These are phyloP conservation scores for Backusella luteola DNA, from an alignment of 192 early-diverging fungal species.

Conservation along the genomic window DNA sequence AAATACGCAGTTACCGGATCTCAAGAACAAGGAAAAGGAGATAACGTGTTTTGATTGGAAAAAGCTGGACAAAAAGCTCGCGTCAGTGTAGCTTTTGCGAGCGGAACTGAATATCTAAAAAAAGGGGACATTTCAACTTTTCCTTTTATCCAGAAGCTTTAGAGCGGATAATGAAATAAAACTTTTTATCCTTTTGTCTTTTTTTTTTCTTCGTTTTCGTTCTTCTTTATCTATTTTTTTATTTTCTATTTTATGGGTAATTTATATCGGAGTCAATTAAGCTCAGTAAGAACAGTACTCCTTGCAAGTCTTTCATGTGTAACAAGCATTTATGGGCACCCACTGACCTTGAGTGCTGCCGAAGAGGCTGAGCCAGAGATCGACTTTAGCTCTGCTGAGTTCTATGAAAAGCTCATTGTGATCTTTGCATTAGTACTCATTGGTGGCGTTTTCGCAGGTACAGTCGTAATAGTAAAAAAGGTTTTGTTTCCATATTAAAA, in stretches of 20 bases:
- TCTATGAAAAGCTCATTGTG: constrained; percentile 10
- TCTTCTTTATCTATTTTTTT: background rate
- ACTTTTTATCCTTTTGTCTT: background rate
- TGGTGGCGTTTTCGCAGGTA: constrained; percentile 33
- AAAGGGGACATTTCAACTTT: background rate
- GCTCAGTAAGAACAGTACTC: constrained; percentile 7
- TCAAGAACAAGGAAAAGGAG: no score
- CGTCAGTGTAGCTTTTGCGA: background rate
- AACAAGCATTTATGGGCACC: constrained; percentile 17
- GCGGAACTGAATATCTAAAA: background rate
- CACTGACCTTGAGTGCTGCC: background rate
- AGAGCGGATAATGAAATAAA: background rate
- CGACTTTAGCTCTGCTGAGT: constrained; percentile 12
- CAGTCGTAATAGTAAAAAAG: background rate
- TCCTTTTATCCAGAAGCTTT: background rate
- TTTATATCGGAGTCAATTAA: constrained; percentile 2
- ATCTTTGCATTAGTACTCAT: constrained; percentile 21
- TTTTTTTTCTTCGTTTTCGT: background rate
- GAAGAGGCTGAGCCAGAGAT: background rate
- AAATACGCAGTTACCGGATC: no score
- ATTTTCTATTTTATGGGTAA: background rate
- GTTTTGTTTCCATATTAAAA: background rate
- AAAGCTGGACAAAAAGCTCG: background rate
- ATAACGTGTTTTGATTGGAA: no score
- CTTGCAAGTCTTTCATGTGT: background rate